These are phyloP conservation scores for Populus hybrid DNA, from an alignment of 441 rosid species.

Conservation along the genomic window DNA sequence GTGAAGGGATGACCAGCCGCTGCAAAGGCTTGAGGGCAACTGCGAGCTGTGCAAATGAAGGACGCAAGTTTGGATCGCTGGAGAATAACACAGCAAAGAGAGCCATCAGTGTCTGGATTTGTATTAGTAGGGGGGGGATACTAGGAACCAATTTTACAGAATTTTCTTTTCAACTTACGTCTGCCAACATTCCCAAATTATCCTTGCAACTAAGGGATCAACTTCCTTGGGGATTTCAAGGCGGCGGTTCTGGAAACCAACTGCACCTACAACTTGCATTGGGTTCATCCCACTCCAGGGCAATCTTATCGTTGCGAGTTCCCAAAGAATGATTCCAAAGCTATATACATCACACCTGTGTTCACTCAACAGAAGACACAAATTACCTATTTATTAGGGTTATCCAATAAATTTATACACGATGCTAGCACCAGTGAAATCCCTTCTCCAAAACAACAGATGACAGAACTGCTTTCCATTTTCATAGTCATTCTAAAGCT, in stretches of 20 bases:
- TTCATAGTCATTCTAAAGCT: not conserved
- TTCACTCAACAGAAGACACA: slow-evolving; percentile 14
- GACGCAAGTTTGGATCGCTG: slow-evolving; percentile 91
- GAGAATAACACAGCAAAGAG: slow-evolving; percentile 11
- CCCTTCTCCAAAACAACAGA: not conserved
- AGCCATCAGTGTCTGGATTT: not conserved
- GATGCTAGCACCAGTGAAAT: not conserved
- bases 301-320: slow-evolving; percentile 84
- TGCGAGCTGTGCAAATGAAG: slow-evolving; percentile 77
- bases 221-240: slow-evolving; percentile 93
- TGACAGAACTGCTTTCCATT: not conserved
- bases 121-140: not conserved
- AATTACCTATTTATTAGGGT: not conserved
- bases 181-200: slow-evolving; percentile 95
- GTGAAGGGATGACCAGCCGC: slow-evolving; percentile 58
- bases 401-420: not conserved
- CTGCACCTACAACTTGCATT: slow-evolving; percentile 99
- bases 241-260: slow-evolving; percentile 94
- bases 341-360: slow-evolving; percentile 98
- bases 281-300: slow-evolving; percentile 99
- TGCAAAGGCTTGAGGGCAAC: slow-evolving; percentile 79
- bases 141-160: not conserved
- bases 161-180: slow-evolving; percentile 42
- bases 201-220: slow-evolving; percentile 84
- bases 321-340: slow-evolving; percentile 97